These are phyloP conservation scores for Fusarium redolens DNA, from an alignment of 2,329 filamentous ascomycete species.

Conservation along the genomic window DNA sequence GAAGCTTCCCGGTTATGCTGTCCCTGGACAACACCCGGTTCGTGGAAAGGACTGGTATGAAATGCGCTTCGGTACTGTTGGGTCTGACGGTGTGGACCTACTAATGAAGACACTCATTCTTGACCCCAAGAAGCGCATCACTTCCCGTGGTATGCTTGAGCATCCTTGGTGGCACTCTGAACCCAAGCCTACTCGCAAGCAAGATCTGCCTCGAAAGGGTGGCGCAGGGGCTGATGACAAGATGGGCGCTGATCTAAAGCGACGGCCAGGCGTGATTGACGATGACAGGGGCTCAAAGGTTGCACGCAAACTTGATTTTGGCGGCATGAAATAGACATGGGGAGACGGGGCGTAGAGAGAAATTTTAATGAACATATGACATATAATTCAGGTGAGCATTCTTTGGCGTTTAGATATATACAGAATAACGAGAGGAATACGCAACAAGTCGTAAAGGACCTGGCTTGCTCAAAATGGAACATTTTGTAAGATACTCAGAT, in stretches of 20 bases:
- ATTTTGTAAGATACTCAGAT: slow-evolving; percentile 20
- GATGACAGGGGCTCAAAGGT: slow-evolving; percentile 78
- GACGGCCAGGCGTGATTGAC: slow-evolving; percentile 75
- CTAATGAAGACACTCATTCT: slow-evolving; percentile 86
- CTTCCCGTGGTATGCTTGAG: slow-evolving; percentile 79
- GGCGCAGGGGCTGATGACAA: slow-evolving; percentile 78
- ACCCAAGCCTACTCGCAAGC: slow-evolving; percentile 83
- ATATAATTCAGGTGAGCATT: slow-evolving; percentile 17
- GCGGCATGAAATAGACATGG: slow-evolving; percentile 50
- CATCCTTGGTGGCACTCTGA: slow-evolving; percentile 89
- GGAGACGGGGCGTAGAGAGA: background rate
- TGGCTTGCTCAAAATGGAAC: background rate
- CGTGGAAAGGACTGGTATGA: slow-evolving; percentile 79
- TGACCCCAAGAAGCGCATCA: slow-evolving; percentile 87
- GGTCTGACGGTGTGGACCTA: slow-evolving; percentile 85
- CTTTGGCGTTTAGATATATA: slow-evolving; percentile 23
- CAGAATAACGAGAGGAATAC: background rate
- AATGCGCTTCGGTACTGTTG: slow-evolving; percentile 81
- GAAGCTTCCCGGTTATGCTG: slow-evolving; percentile 82
- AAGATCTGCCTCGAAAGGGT: slow-evolving; percentile 82
- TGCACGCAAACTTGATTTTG: slow-evolving; percentile 85
- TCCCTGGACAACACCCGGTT: slow-evolving; percentile 71
- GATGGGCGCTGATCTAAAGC: slow-evolving; percentile 84
- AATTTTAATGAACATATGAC: slow-evolving; percentile 3
- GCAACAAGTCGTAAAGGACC: background rate